Percentiles rank a stretch among this genome's conserved stretches.
phyloP scores from a whole-genome alignment of 805 yeast species.

The Saccharomycopsis sp. region DNA sequence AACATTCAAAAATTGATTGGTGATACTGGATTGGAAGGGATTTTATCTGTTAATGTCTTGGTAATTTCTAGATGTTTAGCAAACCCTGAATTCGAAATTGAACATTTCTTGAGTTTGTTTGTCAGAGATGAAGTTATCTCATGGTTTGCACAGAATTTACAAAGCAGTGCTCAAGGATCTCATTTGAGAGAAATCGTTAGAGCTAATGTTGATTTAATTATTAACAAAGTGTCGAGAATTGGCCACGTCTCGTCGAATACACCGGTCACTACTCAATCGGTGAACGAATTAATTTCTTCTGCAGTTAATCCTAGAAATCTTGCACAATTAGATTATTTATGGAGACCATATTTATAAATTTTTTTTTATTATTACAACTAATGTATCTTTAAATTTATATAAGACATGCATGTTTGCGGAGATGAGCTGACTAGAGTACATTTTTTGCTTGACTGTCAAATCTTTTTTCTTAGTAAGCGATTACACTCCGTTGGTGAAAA shows the following conservation, averaged over 20 bases:
- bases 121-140: constrained; percentile 93
- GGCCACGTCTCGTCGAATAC: constrained; percentile 53
- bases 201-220: constrained; percentile 78
- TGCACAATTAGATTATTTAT: constrained; percentile 84
- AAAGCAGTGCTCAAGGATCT: constrained; percentile 75
- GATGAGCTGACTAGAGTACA: no score
- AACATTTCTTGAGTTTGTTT: constrained; percentile 84
- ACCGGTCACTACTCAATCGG: constrained; percentile 76
- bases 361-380: background rate
- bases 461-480: no score
- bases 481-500: no score
- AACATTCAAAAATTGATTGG: constrained; percentile 92
- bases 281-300: constrained; percentile 82
- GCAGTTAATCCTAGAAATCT: constrained; percentile 94
- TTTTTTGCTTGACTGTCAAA: no score
- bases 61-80: constrained; percentile 81
- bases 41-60: constrained; percentile 77
- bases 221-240: constrained; percentile 71
- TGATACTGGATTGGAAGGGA: constrained; percentile 87
- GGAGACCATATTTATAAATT: constrained; percentile 79
- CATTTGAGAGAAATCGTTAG: constrained; percentile 83
- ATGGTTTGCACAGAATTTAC: constrained; percentile 74
- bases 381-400: background rate
- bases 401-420: no score
- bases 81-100: constrained; percentile 88